Conservation (phyloP, 768 basidiomycete genomes). For the Cystofilobasidium ferigula region DNA sequence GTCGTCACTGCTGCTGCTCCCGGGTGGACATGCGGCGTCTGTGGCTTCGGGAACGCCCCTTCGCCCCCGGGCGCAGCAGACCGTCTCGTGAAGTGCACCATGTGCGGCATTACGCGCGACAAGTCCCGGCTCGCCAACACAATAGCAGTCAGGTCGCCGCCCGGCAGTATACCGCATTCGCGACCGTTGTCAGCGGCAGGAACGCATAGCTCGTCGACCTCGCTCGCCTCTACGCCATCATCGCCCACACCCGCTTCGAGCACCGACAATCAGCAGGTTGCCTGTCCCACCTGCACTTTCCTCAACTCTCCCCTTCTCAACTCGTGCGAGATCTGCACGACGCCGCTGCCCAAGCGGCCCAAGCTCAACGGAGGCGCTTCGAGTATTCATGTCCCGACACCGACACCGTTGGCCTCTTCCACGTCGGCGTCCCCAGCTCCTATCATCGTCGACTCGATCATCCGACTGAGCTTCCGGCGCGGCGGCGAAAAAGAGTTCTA, state of each 20-base stretch:
- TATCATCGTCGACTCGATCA: slow-evolving; percentile 34
- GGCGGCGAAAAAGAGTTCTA: slow-evolving; percentile 83
- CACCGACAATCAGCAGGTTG: slow-evolving; percentile 39
- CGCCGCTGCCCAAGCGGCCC: slow-evolving; percentile 47
- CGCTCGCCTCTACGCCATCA: slow-evolving; percentile 34
- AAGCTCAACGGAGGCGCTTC: slow-evolving; percentile 13
- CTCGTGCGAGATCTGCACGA: slow-evolving; percentile 75
- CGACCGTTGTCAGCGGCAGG: background rate
- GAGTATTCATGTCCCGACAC: background rate
- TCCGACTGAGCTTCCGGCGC: slow-evolving; percentile 80
- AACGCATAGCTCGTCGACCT: slow-evolving; percentile 21
- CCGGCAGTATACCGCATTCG: slow-evolving; percentile 35
- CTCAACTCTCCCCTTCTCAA: slow-evolving; percentile 66
- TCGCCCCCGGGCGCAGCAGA: slow-evolving; percentile 18
- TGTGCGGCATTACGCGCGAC: slow-evolving; percentile 22
- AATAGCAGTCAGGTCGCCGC: slow-evolving; percentile 34
- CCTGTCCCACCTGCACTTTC: slow-evolving; percentile 85
- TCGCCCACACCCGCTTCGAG: slow-evolving; percentile 34
- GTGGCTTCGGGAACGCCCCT: slow-evolving; percentile 19
- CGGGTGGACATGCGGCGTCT: slow-evolving; percentile 23
- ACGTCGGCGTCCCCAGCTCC: background rate
- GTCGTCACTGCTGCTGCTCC: background rate
- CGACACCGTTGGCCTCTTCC: no score
- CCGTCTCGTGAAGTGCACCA: slow-evolving; percentile 19
- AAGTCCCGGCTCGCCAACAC: slow-evolving; percentile 29